phyloP scores from a whole-genome alignment of 1,139 yeast species.

The Suhomyces bokatorum region DNA sequence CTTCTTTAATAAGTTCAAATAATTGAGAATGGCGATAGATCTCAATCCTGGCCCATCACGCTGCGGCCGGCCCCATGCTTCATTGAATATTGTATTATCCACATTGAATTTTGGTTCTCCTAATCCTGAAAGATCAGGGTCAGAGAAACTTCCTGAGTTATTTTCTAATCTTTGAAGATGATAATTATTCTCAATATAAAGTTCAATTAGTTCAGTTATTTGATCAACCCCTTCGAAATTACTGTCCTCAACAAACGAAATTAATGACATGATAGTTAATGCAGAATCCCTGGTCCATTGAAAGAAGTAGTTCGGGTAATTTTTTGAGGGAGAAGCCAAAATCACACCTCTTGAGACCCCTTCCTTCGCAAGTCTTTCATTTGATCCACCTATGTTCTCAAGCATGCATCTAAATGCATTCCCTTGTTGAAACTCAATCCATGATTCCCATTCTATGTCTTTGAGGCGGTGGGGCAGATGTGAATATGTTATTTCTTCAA shows the following conservation, averaged over 20 bases:
- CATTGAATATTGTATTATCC: slow-evolving; percentile 60
- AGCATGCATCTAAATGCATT: slow-evolving; percentile 56
- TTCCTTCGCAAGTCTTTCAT: slow-evolving; percentile 22
- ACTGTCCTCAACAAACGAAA: slow-evolving; percentile 50
- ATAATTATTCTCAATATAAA: slow-evolving; percentile 60
- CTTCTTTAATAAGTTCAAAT: slow-evolving; percentile 44
- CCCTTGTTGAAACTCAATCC: slow-evolving; percentile 56
- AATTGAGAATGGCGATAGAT: slow-evolving; percentile 61
- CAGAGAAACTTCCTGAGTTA: slow-evolving; percentile 64
- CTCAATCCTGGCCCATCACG: slow-evolving; percentile 93
- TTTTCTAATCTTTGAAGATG: slow-evolving; percentile 65
- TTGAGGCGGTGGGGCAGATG: background rate
- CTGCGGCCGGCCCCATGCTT: slow-evolving; percentile 93
- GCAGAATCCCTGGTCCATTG: slow-evolving; percentile 95
- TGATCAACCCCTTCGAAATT: slow-evolving; percentile 22
- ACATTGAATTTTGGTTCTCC: slow-evolving; percentile 89
- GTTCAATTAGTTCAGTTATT: slow-evolving; percentile 45
- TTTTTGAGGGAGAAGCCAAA: slow-evolving; percentile 78
- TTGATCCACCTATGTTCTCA: slow-evolving; percentile 61
- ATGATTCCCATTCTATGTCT: slow-evolving; percentile 44
- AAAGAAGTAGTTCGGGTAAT: slow-evolving; percentile 73
- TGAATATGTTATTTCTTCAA: no score
- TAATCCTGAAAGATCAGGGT: slow-evolving; percentile 48
- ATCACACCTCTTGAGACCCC: slow-evolving; percentile 68
- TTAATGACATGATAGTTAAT: slow-evolving; percentile 67